These are phyloP conservation scores for Mycena vulgaris DNA, from an alignment of 768 basidiomycete species.

Conservation along the genomic window DNA sequence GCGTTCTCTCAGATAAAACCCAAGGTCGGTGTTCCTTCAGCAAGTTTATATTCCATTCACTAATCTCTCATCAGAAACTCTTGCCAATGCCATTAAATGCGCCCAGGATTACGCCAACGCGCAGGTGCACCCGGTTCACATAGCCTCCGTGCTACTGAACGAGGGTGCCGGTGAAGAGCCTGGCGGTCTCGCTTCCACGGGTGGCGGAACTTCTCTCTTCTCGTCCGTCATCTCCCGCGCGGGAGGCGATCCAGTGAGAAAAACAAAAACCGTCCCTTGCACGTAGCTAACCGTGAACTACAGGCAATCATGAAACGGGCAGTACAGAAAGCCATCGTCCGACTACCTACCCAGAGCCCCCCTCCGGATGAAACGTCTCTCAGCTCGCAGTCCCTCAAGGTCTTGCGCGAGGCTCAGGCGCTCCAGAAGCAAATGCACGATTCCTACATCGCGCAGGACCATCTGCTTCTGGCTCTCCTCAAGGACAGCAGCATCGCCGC, in stretches of 20 bases:
- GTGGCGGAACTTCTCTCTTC: conserved; percentile 72
- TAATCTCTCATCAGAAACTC: conserved; percentile 77
- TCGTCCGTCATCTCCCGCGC: conserved; percentile 84
- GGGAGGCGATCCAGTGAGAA: conserved; percentile 86
- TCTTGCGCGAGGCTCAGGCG: conserved; percentile 80
- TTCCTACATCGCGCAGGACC: conserved; percentile 94
- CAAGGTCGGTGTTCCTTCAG: neutral
- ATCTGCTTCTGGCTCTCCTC: conserved; percentile 88
- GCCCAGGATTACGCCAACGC: conserved; percentile 84
- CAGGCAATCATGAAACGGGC: conserved; percentile 76
- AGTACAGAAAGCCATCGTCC: conserved; percentile 83
- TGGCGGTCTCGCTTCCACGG: conserved; percentile 49
- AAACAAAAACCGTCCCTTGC: neutral
- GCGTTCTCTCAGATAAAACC: neutral
- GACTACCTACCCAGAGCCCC: conserved; percentile 87
- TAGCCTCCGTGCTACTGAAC: conserved; percentile 86
- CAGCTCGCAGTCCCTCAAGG: conserved; percentile 68
- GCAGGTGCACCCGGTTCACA: conserved; percentile 85
- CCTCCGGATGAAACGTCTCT: conserved; percentile 86
- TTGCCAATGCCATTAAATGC: conserved; percentile 75
- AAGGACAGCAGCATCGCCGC: conserved; percentile 78
- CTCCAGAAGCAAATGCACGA: conserved; percentile 91
- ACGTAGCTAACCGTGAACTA: neutral
- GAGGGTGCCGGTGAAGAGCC: conserved; percentile 64
- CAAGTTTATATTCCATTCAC: conserved; percentile 46